These are phyloP conservation scores for Beta corolliflora DNA, from an alignment of 179 eudicot species.

Conservation along the genomic window DNA sequence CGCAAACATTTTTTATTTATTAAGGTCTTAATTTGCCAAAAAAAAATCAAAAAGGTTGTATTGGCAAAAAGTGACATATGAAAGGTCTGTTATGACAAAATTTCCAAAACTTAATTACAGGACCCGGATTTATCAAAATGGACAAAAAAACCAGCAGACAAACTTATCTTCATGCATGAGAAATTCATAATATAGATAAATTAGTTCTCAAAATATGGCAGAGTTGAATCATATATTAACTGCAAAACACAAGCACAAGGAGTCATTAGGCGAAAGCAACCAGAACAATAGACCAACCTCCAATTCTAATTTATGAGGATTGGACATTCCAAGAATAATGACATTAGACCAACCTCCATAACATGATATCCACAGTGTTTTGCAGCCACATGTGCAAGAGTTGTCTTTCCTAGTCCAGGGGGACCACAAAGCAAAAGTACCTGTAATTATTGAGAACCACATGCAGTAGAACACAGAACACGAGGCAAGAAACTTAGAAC, in stretches of 20 bases:
- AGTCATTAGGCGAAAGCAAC: neutral
- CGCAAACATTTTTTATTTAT: no score
- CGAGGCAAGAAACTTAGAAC: neutral
- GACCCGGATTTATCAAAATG: neutral
- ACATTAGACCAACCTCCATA: slow-evolving; percentile 65
- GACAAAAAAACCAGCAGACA: no score
- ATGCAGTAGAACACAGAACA: neutral
- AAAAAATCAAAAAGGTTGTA: no score
- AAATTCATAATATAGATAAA: neutral
- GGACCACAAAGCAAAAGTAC: slow-evolving; percentile 96
- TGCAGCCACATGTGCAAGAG: slow-evolving; percentile 97
- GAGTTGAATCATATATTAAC: neutral
- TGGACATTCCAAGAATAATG: neutral
- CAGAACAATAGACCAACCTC: neutral
- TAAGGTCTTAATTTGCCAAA: no score
- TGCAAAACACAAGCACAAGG: neutral
- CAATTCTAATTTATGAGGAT: neutral
- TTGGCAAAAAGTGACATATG: no score
- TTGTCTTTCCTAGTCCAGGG: slow-evolving; percentile 97
- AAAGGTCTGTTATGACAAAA: no score
- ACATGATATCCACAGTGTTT: slow-evolving; percentile 98
- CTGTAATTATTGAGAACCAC: slow-evolving; percentile 44
- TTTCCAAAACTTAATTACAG: neutral
- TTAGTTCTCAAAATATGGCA: neutral
- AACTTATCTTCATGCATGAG: neutral